Conservation (phyloP, 768 basidiomycete genomes). For the Auricularia cornea region DNA sequence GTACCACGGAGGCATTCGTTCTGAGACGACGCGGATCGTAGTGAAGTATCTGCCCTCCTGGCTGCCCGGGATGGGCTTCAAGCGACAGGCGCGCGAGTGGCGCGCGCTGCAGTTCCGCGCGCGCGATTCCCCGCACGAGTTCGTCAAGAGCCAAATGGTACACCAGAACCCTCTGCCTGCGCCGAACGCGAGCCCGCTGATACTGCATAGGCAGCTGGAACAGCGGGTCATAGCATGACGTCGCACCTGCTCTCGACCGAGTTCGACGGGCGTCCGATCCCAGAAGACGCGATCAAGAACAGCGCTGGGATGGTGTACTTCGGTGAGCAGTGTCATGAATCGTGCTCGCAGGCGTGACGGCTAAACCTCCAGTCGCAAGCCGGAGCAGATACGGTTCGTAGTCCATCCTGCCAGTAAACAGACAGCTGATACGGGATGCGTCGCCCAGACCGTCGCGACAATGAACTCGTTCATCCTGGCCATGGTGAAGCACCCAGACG, state of each 20-base stretch:
- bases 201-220: too few species aligned
- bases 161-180: background rate
- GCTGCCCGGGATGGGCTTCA: constrained; percentile 30
- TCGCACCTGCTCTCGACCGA: background rate
- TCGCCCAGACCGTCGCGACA: background rate
- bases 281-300: background rate
- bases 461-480: constrained; percentile 9
- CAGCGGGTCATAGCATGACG: background rate
- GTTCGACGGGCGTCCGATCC: background rate
- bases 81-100: constrained; percentile 21
- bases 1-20: too few species aligned
- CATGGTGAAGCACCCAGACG: constrained; percentile 19
- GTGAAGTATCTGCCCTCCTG: constrained; percentile 30
- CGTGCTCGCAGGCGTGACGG: background rate
- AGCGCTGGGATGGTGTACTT: background rate
- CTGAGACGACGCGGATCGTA: background rate
- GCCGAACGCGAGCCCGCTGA: too few species aligned
- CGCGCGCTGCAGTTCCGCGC: background rate
- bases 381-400: background rate
- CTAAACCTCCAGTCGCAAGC: background rate
- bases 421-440: too few species aligned
- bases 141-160: constrained; percentile 32
- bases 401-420: too few species aligned
- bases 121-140: constrained; percentile 37
- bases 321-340: background rate